Evolutionary conservation across 768 basidiomycete species (phyloP).

Genomic region (Trichaptum fuscoviolaceum): DNA sequence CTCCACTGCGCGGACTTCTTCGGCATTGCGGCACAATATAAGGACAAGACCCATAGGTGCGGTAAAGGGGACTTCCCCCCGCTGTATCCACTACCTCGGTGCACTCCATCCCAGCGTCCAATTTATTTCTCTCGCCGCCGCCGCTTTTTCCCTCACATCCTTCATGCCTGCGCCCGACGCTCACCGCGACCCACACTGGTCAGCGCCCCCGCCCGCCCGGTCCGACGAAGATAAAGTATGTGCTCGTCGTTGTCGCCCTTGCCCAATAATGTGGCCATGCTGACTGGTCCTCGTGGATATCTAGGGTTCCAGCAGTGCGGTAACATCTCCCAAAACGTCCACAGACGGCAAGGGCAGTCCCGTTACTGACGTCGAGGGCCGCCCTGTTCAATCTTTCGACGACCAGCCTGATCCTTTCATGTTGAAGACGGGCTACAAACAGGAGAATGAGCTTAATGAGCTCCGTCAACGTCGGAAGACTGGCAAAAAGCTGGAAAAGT

Average conservation of each 20-base stretch:
- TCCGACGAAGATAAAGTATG: not conserved
- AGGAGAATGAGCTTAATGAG: conserved; percentile 57
- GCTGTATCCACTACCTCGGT: not conserved
- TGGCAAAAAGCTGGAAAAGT: conserved; percentile 59
- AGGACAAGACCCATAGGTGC: not conserved
- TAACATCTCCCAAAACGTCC: not conserved
- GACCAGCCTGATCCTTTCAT: conserved; percentile 55
- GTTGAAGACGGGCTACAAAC: conserved; percentile 54
- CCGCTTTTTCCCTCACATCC: not conserved
- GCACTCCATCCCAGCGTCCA: not conserved
- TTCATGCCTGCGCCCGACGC: not conserved
- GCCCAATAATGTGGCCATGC: not conserved
- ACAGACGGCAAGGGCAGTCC: not conserved
- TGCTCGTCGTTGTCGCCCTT: not conserved
- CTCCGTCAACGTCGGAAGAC: conserved; percentile 51
- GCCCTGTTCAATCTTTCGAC: not conserved
- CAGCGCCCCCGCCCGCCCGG: no score
- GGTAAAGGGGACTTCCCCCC: not conserved
- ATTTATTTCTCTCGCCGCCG: not conserved
- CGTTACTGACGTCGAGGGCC: not conserved
- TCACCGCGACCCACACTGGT: not conserved
- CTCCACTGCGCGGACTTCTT: not conserved
- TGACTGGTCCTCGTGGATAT: not conserved
- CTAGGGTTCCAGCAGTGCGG: not conserved
- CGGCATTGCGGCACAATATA: not conserved